Conservation (phyloP, 2,329 filamentous ascomycete species). For the Huntiella moniliformis region DNA sequence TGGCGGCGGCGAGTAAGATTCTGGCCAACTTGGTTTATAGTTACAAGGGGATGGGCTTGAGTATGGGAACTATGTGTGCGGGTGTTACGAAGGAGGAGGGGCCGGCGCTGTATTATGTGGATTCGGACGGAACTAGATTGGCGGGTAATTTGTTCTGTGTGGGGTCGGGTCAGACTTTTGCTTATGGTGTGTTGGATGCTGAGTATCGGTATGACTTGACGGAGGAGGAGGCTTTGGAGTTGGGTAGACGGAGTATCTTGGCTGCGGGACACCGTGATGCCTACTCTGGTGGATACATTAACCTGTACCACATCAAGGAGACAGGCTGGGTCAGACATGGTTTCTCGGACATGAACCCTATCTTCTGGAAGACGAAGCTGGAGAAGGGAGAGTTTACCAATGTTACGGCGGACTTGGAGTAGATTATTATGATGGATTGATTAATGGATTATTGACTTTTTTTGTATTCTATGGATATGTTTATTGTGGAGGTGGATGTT, state of each 20-base stretch:
- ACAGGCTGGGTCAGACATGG: conserved; percentile 97
- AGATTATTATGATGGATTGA: background rate
- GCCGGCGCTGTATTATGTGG: conserved; percentile 96
- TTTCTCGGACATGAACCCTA: conserved; percentile 94
- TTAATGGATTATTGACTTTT: conserved; percentile 2
- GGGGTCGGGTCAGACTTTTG: conserved; percentile 94
- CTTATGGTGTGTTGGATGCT: conserved; percentile 91
- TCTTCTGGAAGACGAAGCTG: conserved; percentile 99
- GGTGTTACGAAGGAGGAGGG: conserved; percentile 91
- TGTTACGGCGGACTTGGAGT: conserved; percentile 56
- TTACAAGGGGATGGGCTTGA: conserved; percentile 97
- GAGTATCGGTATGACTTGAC: conserved; percentile 82
- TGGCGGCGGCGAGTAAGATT: conserved; percentile 94
- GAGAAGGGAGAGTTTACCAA: conserved; percentile 98
- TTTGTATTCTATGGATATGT: background rate
- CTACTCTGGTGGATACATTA: conserved; percentile 97
- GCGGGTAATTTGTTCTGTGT: conserved; percentile 95
- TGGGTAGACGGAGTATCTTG: conserved; percentile 81
- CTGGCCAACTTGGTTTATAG: conserved; percentile 94
- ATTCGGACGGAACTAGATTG: conserved; percentile 83
- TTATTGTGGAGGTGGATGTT: background rate
- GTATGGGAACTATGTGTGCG: conserved; percentile 99
- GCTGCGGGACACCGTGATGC: conserved; percentile 94
- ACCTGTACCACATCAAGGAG: conserved; percentile 98
- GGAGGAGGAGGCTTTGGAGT: conserved; percentile 73